phyloP scores from a whole-genome alignment of 208 protist species.

The Trichomonas tenax region DNA sequence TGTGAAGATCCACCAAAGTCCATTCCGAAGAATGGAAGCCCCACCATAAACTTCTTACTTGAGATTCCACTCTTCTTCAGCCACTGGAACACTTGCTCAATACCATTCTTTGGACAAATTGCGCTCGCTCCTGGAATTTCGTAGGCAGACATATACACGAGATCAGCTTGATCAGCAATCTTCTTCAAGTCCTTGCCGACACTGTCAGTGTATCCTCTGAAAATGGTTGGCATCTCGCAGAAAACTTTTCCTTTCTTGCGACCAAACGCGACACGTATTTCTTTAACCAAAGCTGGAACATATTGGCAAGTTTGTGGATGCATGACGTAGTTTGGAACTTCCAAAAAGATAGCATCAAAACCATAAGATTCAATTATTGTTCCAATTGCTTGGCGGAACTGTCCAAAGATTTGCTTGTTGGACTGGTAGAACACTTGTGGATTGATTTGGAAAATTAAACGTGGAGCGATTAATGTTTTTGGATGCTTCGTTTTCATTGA shows the following conservation, averaged over 20 bases:
- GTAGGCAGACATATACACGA: background rate
- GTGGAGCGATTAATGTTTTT: background rate
- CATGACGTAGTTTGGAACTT: background rate
- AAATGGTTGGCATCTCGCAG: background rate
- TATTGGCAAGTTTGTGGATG: background rate
- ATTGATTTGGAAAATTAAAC: background rate
- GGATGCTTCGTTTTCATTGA: background rate
- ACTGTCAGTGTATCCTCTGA: background rate
- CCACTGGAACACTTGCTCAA: background rate
- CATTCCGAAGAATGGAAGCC: background rate
- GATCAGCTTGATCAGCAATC: background rate
- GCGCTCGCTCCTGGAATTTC: background rate
- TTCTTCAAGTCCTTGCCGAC: background rate
- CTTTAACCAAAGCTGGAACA: background rate
- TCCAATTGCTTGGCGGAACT: background rate
- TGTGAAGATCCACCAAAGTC: background rate
- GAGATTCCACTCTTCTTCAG: background rate
- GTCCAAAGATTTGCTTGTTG: background rate
- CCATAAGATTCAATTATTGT: background rate
- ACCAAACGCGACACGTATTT: background rate
- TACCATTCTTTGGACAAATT: background rate
- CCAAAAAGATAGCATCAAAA: conserved; percentile 6
- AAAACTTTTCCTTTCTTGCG: background rate
- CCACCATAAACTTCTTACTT: background rate
- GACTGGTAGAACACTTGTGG: background rate